Conservation (phyloP, 2,329 filamentous ascomycete genomes). For the Pyrenophora tritici-repentis region DNA sequence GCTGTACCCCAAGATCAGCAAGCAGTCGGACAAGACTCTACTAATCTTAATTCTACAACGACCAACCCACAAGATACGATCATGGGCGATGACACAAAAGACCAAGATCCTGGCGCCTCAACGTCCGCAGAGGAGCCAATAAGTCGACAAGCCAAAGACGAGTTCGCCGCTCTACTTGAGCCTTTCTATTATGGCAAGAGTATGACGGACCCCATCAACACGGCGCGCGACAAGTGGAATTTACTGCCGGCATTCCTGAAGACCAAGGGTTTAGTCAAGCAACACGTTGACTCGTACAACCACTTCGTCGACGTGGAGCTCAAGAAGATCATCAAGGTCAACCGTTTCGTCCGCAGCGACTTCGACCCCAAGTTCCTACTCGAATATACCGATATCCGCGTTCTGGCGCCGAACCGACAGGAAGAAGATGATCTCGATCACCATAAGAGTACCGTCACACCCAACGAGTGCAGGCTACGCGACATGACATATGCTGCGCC, state of each 20-base stretch:
- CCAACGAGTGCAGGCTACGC: conserved; percentile 93
- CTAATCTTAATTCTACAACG: conserved; percentile 16
- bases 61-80: conserved; percentile 3
- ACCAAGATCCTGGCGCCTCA: conserved; percentile 25
- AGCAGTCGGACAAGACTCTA: conserved; percentile 12
- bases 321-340: conserved; percentile 94
- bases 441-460: conserved; percentile 67
- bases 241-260: conserved; percentile 96
- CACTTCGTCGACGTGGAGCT: conserved; percentile 97
- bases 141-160: conserved; percentile 48
- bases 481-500: conserved; percentile 98
- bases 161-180: conserved; percentile 68
- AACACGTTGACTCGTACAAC: conserved; percentile 98
- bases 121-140: conserved; percentile 32
- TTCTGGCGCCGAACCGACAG: conserved; percentile 78
- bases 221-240: conserved; percentile 90
- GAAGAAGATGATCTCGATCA: conserved; percentile 69
- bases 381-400: conserved; percentile 86
- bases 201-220: conserved; percentile 71
- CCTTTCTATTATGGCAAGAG: conserved; percentile 73
- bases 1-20: conserved; percentile 17
- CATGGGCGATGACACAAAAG: conserved; percentile 17
- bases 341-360: conserved; percentile 86
- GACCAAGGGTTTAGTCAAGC: conserved; percentile 94
- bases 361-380: conserved; percentile 92